Percentiles rank a stretch among this genome's conserved stretches.
Conservation (phyloP, 2,329 filamentous ascomycete genomes). For the Alternaria dauci region DNA sequence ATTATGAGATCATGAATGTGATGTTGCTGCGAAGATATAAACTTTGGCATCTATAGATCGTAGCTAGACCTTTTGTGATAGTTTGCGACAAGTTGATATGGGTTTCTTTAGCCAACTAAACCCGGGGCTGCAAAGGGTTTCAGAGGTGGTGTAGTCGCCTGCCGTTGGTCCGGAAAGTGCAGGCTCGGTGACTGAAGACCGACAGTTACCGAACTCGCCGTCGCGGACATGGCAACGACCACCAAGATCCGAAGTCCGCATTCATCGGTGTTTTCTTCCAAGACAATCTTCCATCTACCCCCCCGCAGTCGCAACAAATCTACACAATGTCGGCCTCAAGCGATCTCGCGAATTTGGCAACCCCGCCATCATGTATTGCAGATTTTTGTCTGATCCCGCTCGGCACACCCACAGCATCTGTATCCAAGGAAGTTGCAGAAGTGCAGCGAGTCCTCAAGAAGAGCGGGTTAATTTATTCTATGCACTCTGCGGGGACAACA, state of each 20-base stretch:
- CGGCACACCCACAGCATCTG: conserved; percentile 59
- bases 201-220: neutral
- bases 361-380: conserved; percentile 79
- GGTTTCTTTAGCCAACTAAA: neutral
- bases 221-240: neutral
- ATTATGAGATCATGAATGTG: neutral
- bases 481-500: conserved; percentile 95
- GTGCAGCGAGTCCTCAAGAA: conserved; percentile 85
- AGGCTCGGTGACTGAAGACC: neutral
- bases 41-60: neutral
- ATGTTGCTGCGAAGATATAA: neutral
- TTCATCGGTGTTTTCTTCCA: neutral
- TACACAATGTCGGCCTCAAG: conserved; percentile 30
- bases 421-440: conserved; percentile 77
- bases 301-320: neutral
- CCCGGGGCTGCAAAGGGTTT: neutral
- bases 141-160: no score
- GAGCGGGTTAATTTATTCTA: conserved; percentile 81
- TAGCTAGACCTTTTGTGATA: neutral
- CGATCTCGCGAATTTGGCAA: conserved; percentile 50
- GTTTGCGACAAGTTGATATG: neutral
- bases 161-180: neutral
- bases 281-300: neutral
- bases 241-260: neutral
- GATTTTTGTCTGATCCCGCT: conserved; percentile 95